Conservation (phyloP, 768 basidiomycete genomes). For the Suillus occidentalis region DNA sequence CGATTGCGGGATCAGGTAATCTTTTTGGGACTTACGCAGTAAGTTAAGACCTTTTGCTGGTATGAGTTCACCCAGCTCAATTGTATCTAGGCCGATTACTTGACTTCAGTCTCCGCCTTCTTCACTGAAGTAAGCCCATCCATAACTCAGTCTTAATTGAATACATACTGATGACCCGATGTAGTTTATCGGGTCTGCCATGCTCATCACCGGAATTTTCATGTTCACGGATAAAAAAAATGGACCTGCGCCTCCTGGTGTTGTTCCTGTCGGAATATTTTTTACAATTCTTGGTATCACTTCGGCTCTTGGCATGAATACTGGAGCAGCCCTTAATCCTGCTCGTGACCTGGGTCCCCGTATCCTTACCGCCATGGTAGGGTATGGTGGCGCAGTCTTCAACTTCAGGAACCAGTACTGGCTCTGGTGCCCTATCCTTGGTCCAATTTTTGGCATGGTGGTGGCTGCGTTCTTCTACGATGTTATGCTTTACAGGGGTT, state of each 20-base stretch:
- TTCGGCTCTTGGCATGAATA: slow-evolving; percentile 54
- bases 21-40: slow-evolving; percentile 59
- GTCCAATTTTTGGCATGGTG: slow-evolving; percentile 51
- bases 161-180: background rate
- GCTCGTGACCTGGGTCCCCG: slow-evolving; percentile 66
- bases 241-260: slow-evolving; percentile 45
- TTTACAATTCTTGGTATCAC: slow-evolving; percentile 53
- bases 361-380: slow-evolving; percentile 60
- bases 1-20: slow-evolving; percentile 46
- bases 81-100: slow-evolving; percentile 28
- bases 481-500: slow-evolving; percentile 47
- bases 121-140: slow-evolving; percentile 35
- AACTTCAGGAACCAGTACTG: slow-evolving; percentile 52
- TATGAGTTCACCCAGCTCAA: slow-evolving; percentile 3
- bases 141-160: background rate
- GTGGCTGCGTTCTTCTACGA: slow-evolving; percentile 55
- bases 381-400: slow-evolving; percentile 44
- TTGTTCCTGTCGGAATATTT: slow-evolving; percentile 53
- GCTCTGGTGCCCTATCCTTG: slow-evolving; percentile 62
- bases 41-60: slow-evolving; percentile 15
- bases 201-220: slow-evolving; percentile 50
- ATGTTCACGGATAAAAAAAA: slow-evolving; percentile 54
- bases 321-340: slow-evolving; percentile 61
- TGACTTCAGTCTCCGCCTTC: slow-evolving; percentile 40
- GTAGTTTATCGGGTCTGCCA: slow-evolving; percentile 49